Conservation (phyloP, 805 yeast genomes). For the Tetrapisispora namnaoensis region DNA sequence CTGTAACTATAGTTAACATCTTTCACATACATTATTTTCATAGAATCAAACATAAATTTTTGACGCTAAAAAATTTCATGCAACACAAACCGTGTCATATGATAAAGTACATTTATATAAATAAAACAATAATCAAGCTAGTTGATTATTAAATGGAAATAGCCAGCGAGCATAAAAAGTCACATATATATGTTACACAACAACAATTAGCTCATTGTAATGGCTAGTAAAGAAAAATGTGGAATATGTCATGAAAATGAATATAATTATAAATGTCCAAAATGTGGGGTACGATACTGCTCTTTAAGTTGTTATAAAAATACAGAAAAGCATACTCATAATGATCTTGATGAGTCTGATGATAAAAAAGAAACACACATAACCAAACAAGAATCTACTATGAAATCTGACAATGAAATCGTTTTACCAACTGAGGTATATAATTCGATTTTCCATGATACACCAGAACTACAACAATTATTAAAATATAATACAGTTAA, state of each 20-base stretch:
- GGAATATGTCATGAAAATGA: conserved; percentile 27
- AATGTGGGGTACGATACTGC: conserved; percentile 40
- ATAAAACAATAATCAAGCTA: no score
- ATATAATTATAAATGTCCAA: conserved; percentile 41
- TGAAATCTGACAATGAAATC: neutral
- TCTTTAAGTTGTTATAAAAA: conserved; percentile 47
- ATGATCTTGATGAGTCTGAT: neutral
- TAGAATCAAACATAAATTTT: no score
- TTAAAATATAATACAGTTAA: conserved; percentile 41
- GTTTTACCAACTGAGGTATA: conserved; percentile 13
- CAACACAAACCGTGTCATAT: no score
- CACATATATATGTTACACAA: no score
- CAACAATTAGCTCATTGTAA: neutral
- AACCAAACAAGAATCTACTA: neutral
- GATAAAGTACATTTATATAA: no score
- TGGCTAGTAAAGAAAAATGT: conserved; percentile 15
- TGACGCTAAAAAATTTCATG: no score
- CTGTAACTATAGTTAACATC: no score
- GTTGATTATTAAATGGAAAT: no score
- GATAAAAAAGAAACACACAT: conserved; percentile 2
- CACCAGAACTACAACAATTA: conserved; percentile 35
- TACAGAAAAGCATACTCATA: conserved; percentile 27
- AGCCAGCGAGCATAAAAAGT: no score
- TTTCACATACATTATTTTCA: no score
- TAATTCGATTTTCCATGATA: conserved; percentile 28